phyloP scores from a whole-genome alignment of 805 yeast genomes.

The Metschnikowia matae region DNA sequence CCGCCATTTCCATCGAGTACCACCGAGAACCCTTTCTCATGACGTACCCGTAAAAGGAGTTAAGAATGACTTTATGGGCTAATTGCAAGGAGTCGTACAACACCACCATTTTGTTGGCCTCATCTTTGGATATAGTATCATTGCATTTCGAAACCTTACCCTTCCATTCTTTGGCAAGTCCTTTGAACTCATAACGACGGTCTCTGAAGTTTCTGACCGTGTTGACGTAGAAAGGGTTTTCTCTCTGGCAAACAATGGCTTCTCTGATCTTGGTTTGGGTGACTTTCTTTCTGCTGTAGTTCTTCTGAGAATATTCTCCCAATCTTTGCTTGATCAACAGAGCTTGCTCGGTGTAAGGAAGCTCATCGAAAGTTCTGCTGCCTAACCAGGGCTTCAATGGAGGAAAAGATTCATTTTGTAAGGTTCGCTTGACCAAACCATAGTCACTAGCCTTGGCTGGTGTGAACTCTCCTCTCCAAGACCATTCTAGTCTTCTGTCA shows the following conservation, averaged over 20 bases:
- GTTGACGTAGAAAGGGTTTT: slow-evolving; percentile 92
- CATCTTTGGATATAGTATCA: slow-evolving; percentile 68
- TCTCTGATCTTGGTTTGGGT: slow-evolving; percentile 85
- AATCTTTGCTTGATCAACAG: slow-evolving; percentile 68
- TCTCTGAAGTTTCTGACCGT: slow-evolving; percentile 95
- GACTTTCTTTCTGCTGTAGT: slow-evolving; percentile 73
- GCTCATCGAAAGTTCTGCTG: slow-evolving; percentile 65
- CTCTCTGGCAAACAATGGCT: slow-evolving; percentile 94
- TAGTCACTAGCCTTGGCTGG: slow-evolving; percentile 93
- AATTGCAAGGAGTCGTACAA: slow-evolving; percentile 91
- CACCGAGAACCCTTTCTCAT: slow-evolving; percentile 99
- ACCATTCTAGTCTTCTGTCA: slow-evolving; percentile 89
- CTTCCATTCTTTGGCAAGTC: slow-evolving; percentile 91
- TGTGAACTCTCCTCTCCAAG: slow-evolving; percentile 96
- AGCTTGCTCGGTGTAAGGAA: slow-evolving; percentile 76
- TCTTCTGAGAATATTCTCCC: slow-evolving; percentile 79
- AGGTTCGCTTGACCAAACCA: slow-evolving; percentile 78
- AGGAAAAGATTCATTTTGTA: slow-evolving; percentile 76
- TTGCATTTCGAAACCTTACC: slow-evolving; percentile 59
- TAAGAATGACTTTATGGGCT: slow-evolving; percentile 94
- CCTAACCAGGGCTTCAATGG: slow-evolving; percentile 54
- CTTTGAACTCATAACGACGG: slow-evolving; percentile 92
- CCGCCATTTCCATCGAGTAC: slow-evolving; percentile 99
- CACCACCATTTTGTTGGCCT: slow-evolving; percentile 90
- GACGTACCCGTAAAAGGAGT: slow-evolving; percentile 96